Base-by-base conservation (phyloP, 768 basidiomycete species). In the Lactifluus rugatus region DNA sequence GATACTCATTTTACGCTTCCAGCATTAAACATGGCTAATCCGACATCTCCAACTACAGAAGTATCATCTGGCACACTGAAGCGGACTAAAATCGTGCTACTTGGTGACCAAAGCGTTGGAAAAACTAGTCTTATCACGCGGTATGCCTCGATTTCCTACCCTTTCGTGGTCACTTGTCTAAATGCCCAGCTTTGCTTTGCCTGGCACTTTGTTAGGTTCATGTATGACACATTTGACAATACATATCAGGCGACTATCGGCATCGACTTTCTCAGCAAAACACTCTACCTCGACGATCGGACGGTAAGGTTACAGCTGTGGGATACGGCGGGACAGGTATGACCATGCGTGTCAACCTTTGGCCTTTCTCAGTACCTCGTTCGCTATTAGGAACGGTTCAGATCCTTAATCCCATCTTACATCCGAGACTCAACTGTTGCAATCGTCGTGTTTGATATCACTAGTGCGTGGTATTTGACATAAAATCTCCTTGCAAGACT, bases 161-260 rank as follows among this genome's bases (percentile, higher is more conserved):
- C 50, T 54, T 17, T 48, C 53, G 36, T 46, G 31, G 44, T 37
- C 31, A 49, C 57, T n/a, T 0, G 6, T 28, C 47, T 46, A 59
- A 50, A 59, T 47, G 42, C 10, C 19, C 42, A 8, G 42, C 31
- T 26, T 17, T 31, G 47, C 25, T 52, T n/a, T 48, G 28, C 41
- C 9, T 61, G 57, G 41, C 28, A 17, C 26, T 34, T 32, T 25
- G 41, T 26, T 64, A 94, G 91, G 74, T 89, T 90, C 71, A 94
- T 98, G 96, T 99, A 99, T 71, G 96, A 99, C 74, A 98, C 96
- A 0, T 99, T 99, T 72, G 96, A 99, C 78, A 98, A 98, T 72
- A 98, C 95, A 45, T 99, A 99, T 72, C 91, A 93, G 70, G 93
- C 93, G 19, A 95, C 93, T 10, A 95, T 95, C 69, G 93, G 95